These are phyloP conservation scores for Ustilago crameri DNA, from an alignment of 1,284 basidiomycete species.

Conservation along the genomic window DNA sequence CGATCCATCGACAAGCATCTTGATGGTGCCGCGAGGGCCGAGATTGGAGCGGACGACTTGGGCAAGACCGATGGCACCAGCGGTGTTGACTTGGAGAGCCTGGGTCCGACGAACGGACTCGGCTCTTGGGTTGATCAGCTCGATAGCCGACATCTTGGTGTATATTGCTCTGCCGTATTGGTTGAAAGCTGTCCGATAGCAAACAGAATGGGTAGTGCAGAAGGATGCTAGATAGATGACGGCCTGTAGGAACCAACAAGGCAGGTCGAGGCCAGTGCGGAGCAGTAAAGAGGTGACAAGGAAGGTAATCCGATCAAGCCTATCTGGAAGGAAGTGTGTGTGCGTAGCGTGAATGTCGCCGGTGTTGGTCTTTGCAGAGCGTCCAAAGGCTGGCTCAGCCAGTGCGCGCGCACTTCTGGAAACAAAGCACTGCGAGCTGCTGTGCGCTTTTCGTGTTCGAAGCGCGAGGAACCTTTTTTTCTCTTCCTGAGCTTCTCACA, in stretches of 20 bases:
- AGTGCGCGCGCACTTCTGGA: background rate
- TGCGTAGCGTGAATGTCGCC: constrained; percentile 3
- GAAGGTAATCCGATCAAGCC: background rate
- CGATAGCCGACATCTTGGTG: constrained; percentile 63
- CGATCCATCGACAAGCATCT: constrained; percentile 99
- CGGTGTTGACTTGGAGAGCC: constrained; percentile 84
- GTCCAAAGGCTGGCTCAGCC: constrained; percentile 1
- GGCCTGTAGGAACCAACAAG: background rate
- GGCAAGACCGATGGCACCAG: constrained; percentile 95
- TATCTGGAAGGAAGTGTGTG: constrained; percentile 8
- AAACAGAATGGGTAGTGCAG: background rate
- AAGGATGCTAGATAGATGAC: background rate
- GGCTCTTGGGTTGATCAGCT: constrained; percentile 72
- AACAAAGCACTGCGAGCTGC: too few species aligned
- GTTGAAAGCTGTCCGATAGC: background rate
- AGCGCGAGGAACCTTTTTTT: constrained; percentile 46
- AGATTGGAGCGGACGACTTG: constrained; percentile 97
- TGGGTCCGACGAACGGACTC: constrained; percentile 92
- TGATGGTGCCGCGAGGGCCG: constrained; percentile 81
- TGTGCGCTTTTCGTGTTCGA: constrained; percentile 27
- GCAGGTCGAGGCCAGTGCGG: background rate
- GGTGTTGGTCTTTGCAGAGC: constrained; percentile 17
- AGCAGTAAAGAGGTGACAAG: background rate
- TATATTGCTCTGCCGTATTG: background rate
- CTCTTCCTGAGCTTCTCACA: constrained; percentile 9